Percentiles rank a stretch among this genome's conserved stretches.
Conservation (phyloP, 371 early-diverging fungal species). For the Batrachochytrium dendrobatidis region DNA sequence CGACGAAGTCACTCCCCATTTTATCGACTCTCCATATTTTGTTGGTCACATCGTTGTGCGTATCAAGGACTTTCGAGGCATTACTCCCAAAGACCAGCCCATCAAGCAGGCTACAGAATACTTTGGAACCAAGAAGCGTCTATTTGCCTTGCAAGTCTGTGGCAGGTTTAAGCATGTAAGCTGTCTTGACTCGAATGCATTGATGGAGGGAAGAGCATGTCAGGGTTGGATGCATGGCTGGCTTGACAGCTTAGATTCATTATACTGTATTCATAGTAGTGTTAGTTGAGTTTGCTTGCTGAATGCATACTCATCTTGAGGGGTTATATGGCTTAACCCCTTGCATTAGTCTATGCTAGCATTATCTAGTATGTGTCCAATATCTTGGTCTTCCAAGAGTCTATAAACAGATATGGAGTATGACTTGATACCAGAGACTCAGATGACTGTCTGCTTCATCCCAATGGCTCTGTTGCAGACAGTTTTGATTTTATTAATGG, state of each 20-base stretch:
- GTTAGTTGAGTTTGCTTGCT: neutral
- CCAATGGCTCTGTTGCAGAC: too few species aligned
- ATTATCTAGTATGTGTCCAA: too few species aligned
- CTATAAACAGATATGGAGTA: too few species aligned
- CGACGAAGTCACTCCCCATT: slow-evolving; percentile 55
- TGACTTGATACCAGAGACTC: too few species aligned
- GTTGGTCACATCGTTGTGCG: slow-evolving; percentile 61
- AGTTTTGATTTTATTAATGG: too few species aligned
- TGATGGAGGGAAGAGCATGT: too few species aligned
- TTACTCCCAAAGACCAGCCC: slow-evolving; percentile 37
- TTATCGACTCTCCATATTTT: slow-evolving; percentile 57
- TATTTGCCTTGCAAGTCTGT: slow-evolving; percentile 61
- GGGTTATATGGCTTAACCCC: too few species aligned
- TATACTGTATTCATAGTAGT: neutral
- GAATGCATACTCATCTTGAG: too few species aligned
- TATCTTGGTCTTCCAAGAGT: too few species aligned
- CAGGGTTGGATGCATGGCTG: neutral
- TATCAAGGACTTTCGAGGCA: slow-evolving; percentile 51
- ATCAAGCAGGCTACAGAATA: slow-evolving; percentile 25
- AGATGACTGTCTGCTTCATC: too few species aligned
- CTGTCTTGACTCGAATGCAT: too few species aligned
- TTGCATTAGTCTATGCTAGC: too few species aligned
- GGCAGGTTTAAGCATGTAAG: slow-evolving; percentile 60
- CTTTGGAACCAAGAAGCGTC: slow-evolving; percentile 47
- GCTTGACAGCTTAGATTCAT: neutral